These are phyloP conservation scores for Fusarium udum DNA, from an alignment of 2,329 filamentous ascomycete genomes.

Conservation along the genomic window DNA sequence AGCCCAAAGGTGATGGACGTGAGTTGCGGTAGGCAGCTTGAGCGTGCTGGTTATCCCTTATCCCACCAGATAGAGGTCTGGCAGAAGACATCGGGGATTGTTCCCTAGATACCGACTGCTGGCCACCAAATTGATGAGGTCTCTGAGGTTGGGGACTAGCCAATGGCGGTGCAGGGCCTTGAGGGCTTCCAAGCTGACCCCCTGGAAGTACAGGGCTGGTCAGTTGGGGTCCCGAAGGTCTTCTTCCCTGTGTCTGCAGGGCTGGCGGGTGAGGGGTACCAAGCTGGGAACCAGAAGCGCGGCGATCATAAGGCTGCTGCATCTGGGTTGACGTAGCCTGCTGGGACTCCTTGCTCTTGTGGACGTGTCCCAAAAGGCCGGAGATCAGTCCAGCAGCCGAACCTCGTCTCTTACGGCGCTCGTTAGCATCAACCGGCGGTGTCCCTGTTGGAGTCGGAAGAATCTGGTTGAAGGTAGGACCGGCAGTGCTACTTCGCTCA, in stretches of 20 bases:
- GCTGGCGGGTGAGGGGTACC: neutral
- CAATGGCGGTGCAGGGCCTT: conserved; percentile 6
- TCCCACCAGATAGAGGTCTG: conserved; percentile 20
- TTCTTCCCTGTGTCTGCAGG: conserved; percentile 9
- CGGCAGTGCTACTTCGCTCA: conserved; percentile 39
- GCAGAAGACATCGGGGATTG: conserved; percentile 22
- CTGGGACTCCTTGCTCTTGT: conserved; percentile 31
- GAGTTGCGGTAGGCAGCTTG: conserved; percentile 22
- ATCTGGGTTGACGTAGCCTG: conserved; percentile 7
- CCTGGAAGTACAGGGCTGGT: conserved; percentile 20
- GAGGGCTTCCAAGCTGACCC: neutral
- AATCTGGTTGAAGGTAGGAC: conserved; percentile 31
- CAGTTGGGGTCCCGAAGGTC: conserved; percentile 13
- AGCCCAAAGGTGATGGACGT: conserved; percentile 26
- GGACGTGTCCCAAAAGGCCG: conserved; percentile 42
- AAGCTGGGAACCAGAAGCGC: conserved; percentile 12
- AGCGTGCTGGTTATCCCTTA: conserved; percentile 12
- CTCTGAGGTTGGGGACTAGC: conserved; percentile 35
- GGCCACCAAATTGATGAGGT: conserved; percentile 17
- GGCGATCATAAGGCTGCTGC: conserved; percentile 24
- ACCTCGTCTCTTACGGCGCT: conserved; percentile 43
- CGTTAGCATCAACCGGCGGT: conserved; percentile 8
- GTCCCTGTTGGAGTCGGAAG: conserved; percentile 4
- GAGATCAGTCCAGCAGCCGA: conserved; percentile 46
- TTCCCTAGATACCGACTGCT: conserved; percentile 28